Evolutionary conservation across 2,329 filamentous ascomycete genomes (phyloP), one percentile per base, ranked within the genome.

Genomic region (Talaromyces amestolkiae): DNA sequence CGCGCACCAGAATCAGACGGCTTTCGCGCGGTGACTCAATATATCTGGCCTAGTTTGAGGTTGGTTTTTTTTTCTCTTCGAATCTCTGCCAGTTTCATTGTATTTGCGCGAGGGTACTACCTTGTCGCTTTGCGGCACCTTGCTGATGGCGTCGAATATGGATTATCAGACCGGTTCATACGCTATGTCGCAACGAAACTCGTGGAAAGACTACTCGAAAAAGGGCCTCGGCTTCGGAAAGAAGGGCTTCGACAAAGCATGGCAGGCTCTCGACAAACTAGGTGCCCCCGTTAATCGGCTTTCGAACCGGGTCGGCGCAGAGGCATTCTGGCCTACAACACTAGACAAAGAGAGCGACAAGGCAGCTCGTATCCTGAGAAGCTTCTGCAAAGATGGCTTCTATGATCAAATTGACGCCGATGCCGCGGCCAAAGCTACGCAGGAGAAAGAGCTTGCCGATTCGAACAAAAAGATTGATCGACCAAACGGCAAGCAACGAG

Each of bases 271-370:
- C 59, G 88, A 91, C 77, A 90, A 90, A 74, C 81, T 90, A 11
- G 90, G 91, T 66, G 83, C 85, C 1, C 92, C 92, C 2, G 88
- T 96, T 73, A 96, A 96, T 75, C 87, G 85, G 66, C 77, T 96
- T 24, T 91, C 89, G 17, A 92, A 96, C 78, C 92, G 90, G 78
- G 82, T 96, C 43, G 92, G 92, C 65, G 85, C 85, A 35, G 92
- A 96, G 76, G 88, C 90, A 27, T 94, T 94, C 73, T 95, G 91
- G 91, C 92, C 92, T 3, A 90, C 91, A 37, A 90, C 89, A 1
- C 82, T 97, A 61, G 93, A 97, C 75, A 89, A 90, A 70, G 93
- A 97, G 82, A 91, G 90, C 78, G 92, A 97, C 79, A 97, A 97
- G 80, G 91, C 93, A 56, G 92, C 93, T 66, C 85, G 92, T 65